Conservation (phyloP, 1,139 yeast genomes). For the Sugiyamaella paludigena region DNA sequence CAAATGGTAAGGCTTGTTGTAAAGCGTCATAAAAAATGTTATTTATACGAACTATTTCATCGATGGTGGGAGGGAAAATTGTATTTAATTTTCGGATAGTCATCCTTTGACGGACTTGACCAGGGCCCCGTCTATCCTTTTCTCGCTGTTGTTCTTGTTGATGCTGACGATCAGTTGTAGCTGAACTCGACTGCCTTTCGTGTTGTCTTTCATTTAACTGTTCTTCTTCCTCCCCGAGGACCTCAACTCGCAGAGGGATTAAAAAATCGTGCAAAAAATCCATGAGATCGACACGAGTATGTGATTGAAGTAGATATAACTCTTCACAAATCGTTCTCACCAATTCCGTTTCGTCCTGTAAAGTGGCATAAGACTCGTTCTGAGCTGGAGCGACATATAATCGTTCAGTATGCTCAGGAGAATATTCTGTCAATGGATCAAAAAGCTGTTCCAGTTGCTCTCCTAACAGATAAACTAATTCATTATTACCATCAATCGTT, state of each 20-base stretch:
- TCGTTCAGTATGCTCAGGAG: conserved; percentile 80
- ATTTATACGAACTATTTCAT: conserved; percentile 85
- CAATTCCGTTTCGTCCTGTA: conserved; percentile 29
- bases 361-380: conserved; percentile 23
- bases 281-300: conserved; percentile 67
- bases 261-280: conserved; percentile 73
- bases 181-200: background rate
- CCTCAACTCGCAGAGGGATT: conserved; percentile 72
- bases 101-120: conserved; percentile 25
- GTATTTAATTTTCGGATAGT: conserved; percentile 65
- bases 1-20: conserved; percentile 61
- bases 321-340: conserved; percentile 59
- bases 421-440: conserved; percentile 85
- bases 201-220: background rate
- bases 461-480: conserved; percentile 70
- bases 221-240: conserved; percentile 47
- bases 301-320: conserved; percentile 65
- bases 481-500: conserved; percentile 66
- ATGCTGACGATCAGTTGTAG: background rate
- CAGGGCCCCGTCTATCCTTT: background rate
- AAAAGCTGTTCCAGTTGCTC: conserved; percentile 83
- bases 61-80: conserved; percentile 91
- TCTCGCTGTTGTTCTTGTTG: conserved; percentile 4
- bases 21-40: conserved; percentile 78
- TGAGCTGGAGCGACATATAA: conserved; percentile 54